Percentiles rank a stretch among this genome's conserved stretches.
These are phyloP conservation scores for Colletotrichum filicis DNA, from an alignment of 2,329 filamentous ascomycete genomes.

Conservation along the genomic window DNA sequence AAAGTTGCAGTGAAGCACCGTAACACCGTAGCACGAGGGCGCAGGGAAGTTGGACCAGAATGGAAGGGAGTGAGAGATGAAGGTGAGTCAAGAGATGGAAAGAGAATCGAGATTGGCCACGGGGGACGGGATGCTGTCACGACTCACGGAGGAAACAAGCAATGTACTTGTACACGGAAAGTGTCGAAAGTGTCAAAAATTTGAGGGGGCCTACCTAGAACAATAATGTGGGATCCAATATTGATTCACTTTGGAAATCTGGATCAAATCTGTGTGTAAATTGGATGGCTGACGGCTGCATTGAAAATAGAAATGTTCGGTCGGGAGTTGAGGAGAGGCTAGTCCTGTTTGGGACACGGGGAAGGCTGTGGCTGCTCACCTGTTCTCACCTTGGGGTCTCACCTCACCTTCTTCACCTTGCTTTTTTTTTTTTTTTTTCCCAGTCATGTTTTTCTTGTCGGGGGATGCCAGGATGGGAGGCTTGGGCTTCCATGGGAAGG, in stretches of 20 bases:
- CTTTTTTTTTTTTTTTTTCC: not conserved
- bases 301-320: conserved; percentile 22
- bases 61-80: not conserved
- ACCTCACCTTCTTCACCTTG: not conserved
- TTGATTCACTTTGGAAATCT: not conserved
- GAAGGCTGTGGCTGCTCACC: conserved; percentile 12
- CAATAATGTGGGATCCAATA: not conserved
- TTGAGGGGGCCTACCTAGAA: not conserved
- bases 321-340: conserved; percentile 24
- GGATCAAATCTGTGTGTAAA: not conserved
- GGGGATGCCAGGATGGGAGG: not conserved
- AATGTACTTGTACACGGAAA: not conserved
- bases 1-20: too few relatives aligned
- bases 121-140: too few relatives aligned
- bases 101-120: not conserved
- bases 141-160: conserved; percentile 11
- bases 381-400: not conserved
- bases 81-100: conserved; percentile 20
- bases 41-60: not conserved
- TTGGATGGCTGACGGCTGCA: not conserved
- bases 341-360: conserved; percentile 5
- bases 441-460: too few relatives aligned
- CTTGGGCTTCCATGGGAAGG: not conserved
- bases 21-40: not conserved
- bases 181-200: not conserved